A percentile compares a stretch with the other conserved stretches of the same genome.
Conservation (phyloP, 1,284 basidiomycete species). For the Rhizoctonia solani region DNA sequence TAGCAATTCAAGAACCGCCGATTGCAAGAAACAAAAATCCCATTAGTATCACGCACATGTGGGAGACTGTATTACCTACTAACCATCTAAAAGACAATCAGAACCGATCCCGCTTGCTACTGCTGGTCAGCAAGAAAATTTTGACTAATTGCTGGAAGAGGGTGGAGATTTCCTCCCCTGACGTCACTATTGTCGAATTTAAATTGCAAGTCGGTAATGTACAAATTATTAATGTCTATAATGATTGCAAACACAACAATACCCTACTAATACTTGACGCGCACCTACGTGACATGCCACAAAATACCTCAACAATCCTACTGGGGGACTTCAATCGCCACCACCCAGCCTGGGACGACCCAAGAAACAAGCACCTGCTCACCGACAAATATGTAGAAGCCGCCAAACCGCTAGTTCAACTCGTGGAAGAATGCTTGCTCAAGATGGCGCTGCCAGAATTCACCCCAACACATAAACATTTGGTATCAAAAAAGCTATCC, state of each 20-base stretch:
- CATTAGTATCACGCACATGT: not conserved
- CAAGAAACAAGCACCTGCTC: conserved; percentile 9
- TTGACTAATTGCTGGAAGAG: conserved; percentile 7
- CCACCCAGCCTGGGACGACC: conserved; percentile 26
- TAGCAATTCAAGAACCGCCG: conserved; percentile 7
- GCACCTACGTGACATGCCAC: not conserved
- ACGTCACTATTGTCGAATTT: not conserved
- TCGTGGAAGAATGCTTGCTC: not conserved
- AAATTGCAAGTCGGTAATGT: not conserved
- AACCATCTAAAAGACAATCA: not conserved
- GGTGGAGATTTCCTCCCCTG: not conserved
- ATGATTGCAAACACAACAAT: not conserved
- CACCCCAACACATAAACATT: not conserved
- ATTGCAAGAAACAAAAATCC: not conserved
- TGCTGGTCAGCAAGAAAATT: not conserved
- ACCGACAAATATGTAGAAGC: not conserved
- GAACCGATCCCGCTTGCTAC: not conserved
- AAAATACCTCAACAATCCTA: not conserved
- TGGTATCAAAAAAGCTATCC: not conserved
- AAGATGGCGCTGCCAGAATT: not conserved
- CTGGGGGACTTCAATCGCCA: conserved; percentile 20
- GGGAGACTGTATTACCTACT: conserved; percentile 1
- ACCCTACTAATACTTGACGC: not conserved
- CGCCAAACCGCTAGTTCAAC: not conserved
- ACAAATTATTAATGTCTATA: conserved; percentile 11